These are phyloP conservation scores for Corinectria fuckeliana DNA, from an alignment of 2,329 filamentous ascomycete genomes.

Conservation along the genomic window DNA sequence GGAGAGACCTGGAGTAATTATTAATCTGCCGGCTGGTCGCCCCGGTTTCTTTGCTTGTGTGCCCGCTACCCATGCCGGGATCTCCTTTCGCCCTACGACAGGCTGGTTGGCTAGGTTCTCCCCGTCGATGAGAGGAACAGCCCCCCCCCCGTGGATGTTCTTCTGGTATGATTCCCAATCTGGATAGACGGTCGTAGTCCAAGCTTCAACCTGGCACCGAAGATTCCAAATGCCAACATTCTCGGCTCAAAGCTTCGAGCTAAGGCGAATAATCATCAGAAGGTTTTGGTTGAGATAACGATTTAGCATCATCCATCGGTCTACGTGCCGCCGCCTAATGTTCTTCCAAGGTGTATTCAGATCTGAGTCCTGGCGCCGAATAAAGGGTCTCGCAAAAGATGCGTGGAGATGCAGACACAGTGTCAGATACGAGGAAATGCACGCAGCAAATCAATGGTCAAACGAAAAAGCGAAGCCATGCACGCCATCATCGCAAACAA, in stretches of 20 bases:
- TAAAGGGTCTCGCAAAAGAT: too few relatives aligned
- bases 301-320: conserved; percentile 7
- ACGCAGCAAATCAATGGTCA: background rate
- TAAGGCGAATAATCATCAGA: background rate
- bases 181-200: conserved; percentile 9
- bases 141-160: background rate
- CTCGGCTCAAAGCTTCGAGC: background rate
- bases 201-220: background rate
- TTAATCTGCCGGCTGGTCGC: background rate
- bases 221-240: background rate
- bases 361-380: conserved; percentile 5
- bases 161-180: conserved; percentile 9
- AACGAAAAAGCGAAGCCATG: background rate
- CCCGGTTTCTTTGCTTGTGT: conserved; percentile 1
- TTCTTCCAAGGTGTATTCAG: conserved; percentile 13
- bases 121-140: conserved; percentile 12
- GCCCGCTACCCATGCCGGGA: background rate
- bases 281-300: background rate
- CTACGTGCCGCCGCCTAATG: conserved; percentile 7
- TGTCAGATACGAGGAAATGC: background rate
- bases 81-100: background rate
- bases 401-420: too few relatives aligned
- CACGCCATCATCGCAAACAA: background rate
- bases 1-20: too few relatives aligned
- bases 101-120: background rate